These are phyloP conservation scores for Pontederia paniculata DNA, from an alignment of 176 grass and related monocot genomes.

Conservation along the genomic window DNA sequence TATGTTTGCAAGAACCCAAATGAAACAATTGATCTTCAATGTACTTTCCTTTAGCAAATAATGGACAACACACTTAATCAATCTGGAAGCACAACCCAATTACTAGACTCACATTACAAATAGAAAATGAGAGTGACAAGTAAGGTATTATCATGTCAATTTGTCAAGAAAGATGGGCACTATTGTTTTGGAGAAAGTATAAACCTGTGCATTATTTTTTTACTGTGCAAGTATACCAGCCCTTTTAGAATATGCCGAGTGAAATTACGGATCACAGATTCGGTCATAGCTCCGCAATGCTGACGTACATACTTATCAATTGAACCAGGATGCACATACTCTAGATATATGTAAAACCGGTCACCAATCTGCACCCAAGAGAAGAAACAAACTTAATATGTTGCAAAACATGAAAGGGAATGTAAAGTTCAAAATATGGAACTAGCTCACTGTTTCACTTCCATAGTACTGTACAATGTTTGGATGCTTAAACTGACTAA, in stretches of 20 bases:
- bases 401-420: constrained; percentile 3
- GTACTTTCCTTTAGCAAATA: no score
- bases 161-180: not conserved
- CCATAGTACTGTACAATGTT: constrained; percentile 98
- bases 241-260: constrained; percentile 94
- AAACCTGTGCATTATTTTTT: constrained; percentile 81
- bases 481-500: constrained; percentile 87
- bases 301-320: constrained; percentile 90
- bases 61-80: no score
- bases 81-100: not conserved
- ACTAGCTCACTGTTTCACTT: constrained; percentile 66
- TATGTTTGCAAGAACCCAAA: no score
- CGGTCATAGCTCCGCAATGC: constrained; percentile 80
- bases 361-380: constrained; percentile 43
- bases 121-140: constrained; percentile 13
- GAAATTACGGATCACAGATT: constrained; percentile 89
- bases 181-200: constrained; percentile 15
- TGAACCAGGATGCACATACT: constrained; percentile 96
- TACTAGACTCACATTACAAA: no score
- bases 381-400: constrained; percentile 3
- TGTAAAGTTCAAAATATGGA: constrained; percentile 1
- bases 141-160: constrained; percentile 5
- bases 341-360: constrained; percentile 91
- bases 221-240: constrained; percentile 78
- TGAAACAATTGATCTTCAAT: no score